These are phyloP conservation scores for Saksenaea oblongispora DNA, from an alignment of 371 early-diverging fungal genomes.

Conservation along the genomic window DNA sequence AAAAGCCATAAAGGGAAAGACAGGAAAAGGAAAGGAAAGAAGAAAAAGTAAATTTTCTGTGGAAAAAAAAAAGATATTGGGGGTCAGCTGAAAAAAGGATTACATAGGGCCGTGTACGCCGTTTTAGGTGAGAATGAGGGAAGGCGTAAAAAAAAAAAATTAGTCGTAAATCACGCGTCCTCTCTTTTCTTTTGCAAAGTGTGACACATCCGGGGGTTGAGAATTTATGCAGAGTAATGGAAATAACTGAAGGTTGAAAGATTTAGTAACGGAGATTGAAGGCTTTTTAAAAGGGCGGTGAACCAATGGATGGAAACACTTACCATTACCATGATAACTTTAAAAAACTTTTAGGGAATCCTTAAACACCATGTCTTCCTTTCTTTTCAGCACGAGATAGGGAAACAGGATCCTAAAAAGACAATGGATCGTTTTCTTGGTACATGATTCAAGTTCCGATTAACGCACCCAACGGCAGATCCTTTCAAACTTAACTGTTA, in stretches of 20 bases:
- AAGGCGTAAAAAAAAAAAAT: background rate
- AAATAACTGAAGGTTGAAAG: background rate
- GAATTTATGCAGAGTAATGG: background rate
- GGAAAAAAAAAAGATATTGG: constrained; percentile 11
- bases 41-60: constrained; percentile 7
- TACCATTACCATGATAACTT: background rate
- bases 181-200: background rate
- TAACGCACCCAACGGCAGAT: background rate
- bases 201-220: background rate
- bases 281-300: background rate
- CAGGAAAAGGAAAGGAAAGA: constrained; percentile 3
- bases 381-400: background rate
- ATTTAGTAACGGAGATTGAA: background rate
- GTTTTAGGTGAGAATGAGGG: background rate
- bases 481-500: background rate
- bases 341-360: background rate
- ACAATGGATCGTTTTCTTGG: background rate
- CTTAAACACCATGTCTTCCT: background rate
- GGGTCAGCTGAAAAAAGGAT: constrained; percentile 1
- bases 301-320: background rate
- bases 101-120: background rate
- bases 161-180: background rate
- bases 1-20: constrained; percentile 15
- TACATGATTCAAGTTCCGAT: background rate
- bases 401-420: too few relatives aligned